Evolutionary conservation across 1,284 basidiomycete genomes (phyloP).

Genomic region (Apiotrichum montevideense): DNA sequence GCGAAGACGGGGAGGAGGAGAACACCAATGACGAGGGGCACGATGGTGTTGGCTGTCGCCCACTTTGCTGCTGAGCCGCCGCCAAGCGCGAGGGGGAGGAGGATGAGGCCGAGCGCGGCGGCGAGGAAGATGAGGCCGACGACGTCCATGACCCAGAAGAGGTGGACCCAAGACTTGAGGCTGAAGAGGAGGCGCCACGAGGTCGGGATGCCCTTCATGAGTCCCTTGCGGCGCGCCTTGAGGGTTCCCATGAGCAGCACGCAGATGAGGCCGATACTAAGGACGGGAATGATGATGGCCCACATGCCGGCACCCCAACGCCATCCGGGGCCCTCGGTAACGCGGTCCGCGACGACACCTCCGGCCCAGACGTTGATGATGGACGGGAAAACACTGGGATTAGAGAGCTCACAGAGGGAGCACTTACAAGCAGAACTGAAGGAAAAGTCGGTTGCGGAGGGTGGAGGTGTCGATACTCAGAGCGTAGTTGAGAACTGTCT

Average conservation of each 20-base stretch:
- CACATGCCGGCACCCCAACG: slow-evolving; percentile 48
- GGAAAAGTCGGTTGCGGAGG: slow-evolving; percentile 46
- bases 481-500: slow-evolving; percentile 41
- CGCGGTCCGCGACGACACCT: slow-evolving; percentile 8
- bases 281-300: slow-evolving; percentile 47
- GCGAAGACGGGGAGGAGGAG: slow-evolving; percentile 43
- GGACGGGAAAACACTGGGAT: slow-evolving; percentile 6
- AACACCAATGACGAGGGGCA: slow-evolving; percentile 45
- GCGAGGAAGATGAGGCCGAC: slow-evolving; percentile 44
- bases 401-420: background rate
- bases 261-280: slow-evolving; percentile 35
- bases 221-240: slow-evolving; percentile 29
- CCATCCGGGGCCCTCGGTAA: slow-evolving; percentile 37
- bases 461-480: slow-evolving; percentile 47
- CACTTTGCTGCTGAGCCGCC: slow-evolving; percentile 35
- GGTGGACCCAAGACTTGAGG: slow-evolving; percentile 20
- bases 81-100: slow-evolving; percentile 47
- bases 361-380: slow-evolving; percentile 26
- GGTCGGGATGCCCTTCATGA: slow-evolving; percentile 32
- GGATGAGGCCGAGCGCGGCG: slow-evolving; percentile 40
- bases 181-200: slow-evolving; percentile 21
- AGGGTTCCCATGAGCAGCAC: slow-evolving; percentile 34
- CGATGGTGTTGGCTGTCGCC: slow-evolving; percentile 42
- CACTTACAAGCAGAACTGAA: slow-evolving; percentile 40
- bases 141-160: slow-evolving; percentile 49